Base-by-base conservation (phyloP, 1,284 basidiomycete species). In the Sanghuangporus weigelae region DNA sequence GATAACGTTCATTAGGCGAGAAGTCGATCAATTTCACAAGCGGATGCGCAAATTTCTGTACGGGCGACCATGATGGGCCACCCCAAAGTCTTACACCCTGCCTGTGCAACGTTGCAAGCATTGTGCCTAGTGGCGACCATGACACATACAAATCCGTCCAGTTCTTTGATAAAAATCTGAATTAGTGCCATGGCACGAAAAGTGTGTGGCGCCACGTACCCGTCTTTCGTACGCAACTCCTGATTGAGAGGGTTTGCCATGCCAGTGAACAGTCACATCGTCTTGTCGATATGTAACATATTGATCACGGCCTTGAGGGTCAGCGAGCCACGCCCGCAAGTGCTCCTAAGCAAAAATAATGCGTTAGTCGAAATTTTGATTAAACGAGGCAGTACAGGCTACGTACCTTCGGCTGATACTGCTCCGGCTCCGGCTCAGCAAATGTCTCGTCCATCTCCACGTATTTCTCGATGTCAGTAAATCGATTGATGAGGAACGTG, bases 101-200 rank as follows among this genome's bases (percentile, higher is more conserved):
- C 53, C 93, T 86, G 75, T 98, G 97, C 63, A 98, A 85, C 8
- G 97, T 97, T 55, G 95, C 90, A 66, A 99, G 83, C 74, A 90
- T 95, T 23, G 96, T 98, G 61, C 97, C 97, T 65, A 92, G 83
- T 39, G 96, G 96, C 42, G 97, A 98, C 97, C 97, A 99, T 57
- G 93, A 91, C 49, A 96, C 90, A 78, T 98, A 99, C 51, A 97
- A 89, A 72, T 99, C 95, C 71, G 95, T 98, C 95, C 97, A 99
- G 74, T 92, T 88, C 87, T 93, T 72, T 31, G 19, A 14, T 23
- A 42, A 50, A 36, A 11, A 19, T 59, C 23, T 44, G 23, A 36
- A 39, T 46, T 63, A 23, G 10, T 19, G n/a, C 10, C 5, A 26
- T 26, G 19, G n/a, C 10, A 26, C 21, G 39, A 61, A 39, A 49